A percentile compares a stretch with the other conserved stretches of the same genome.
These are phyloP conservation scores for Mariannaea elegans DNA, from an alignment of 2,329 filamentous ascomycete genomes.

Conservation along the genomic window DNA sequence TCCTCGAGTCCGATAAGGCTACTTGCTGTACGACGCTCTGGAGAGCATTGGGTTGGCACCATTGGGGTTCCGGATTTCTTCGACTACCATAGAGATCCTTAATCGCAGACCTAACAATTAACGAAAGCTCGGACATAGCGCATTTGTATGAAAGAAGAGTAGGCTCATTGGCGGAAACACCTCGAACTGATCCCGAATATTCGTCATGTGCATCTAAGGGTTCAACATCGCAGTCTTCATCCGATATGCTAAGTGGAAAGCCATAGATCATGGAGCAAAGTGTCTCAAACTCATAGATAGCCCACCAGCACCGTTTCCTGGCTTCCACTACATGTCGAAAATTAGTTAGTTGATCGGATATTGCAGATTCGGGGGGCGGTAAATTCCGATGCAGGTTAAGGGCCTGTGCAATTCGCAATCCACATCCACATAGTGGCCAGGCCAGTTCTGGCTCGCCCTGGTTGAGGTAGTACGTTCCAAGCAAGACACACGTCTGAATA, in stretches of 20 bases:
- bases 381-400: slow-evolving; percentile 42
- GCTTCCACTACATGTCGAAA: slow-evolving; percentile 29
- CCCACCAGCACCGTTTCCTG: slow-evolving; percentile 51
- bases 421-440: slow-evolving; percentile 50
- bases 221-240: slow-evolving; percentile 45
- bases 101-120: slow-evolving; percentile 25
- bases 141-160: slow-evolving; percentile 35
- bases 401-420: slow-evolving; percentile 47
- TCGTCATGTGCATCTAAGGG: slow-evolving; percentile 38
- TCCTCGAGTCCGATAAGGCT: background rate
- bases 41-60: background rate
- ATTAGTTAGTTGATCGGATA: background rate
- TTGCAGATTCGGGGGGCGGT: background rate
- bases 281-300: slow-evolving; percentile 51
- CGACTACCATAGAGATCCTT: slow-evolving; percentile 25
- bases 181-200: slow-evolving; percentile 17
- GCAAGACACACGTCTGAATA: slow-evolving; percentile 46
- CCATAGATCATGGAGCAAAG: slow-evolving; percentile 53
- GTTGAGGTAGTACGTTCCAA: slow-evolving; percentile 50
- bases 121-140: slow-evolving; percentile 33
- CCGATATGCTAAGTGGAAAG: slow-evolving; percentile 44
- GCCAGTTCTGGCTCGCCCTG: slow-evolving; percentile 47
- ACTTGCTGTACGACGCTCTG: slow-evolving; percentile 6
- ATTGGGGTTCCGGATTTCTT: background rate
- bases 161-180: background rate